A percentile compares a stretch with the other conserved stretches of the same genome.
Conservation (phyloP, 371 early-diverging fungal genomes). For the Haplosporangium sp. region DNA sequence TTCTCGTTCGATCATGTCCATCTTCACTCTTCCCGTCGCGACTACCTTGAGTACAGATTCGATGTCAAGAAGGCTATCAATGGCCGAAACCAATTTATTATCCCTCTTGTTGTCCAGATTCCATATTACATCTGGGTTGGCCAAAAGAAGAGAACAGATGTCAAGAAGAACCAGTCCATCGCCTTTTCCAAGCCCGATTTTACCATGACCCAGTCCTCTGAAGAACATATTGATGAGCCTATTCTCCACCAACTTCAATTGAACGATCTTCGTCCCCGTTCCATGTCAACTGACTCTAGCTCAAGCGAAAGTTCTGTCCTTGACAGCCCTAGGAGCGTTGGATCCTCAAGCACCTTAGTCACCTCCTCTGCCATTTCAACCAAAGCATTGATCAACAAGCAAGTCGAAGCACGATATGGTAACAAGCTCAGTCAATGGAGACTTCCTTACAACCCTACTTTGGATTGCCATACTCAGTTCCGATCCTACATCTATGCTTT, state of each 20-base stretch:
- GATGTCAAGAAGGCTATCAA: conserved; percentile 80
- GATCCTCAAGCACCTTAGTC: conserved; percentile 53
- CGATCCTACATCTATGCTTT: conserved; percentile 89
- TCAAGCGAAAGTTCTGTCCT: conserved; percentile 48
- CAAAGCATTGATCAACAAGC: conserved; percentile 21
- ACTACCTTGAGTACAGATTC: conserved; percentile 88
- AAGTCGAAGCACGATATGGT: conserved; percentile 33
- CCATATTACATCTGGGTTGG: conserved; percentile 92
- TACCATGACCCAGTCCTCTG: conserved; percentile 4
- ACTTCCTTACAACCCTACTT: conserved; percentile 73
- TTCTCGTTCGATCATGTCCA: conserved; percentile 86
- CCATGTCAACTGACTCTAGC: conserved; percentile 46
- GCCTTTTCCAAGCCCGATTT: conserved; percentile 8
- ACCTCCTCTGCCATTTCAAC: conserved; percentile 20
- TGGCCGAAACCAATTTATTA: conserved; percentile 79
- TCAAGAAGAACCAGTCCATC: conserved; percentile 1
- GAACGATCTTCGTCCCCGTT: conserved; percentile 35
- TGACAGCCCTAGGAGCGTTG: conserved; percentile 57
- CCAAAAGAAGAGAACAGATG: conserved; percentile 41
- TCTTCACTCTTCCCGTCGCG: conserved; percentile 81
- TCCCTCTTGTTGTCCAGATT: conserved; percentile 80
- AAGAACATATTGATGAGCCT: conserved; percentile 27
- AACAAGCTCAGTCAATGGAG: conserved; percentile 67
- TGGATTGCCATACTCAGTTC: conserved; percentile 79
- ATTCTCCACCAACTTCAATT: conserved; percentile 19